Conservation (phyloP, 1,284 basidiomycete genomes). For the Puccinia novopanici region DNA sequence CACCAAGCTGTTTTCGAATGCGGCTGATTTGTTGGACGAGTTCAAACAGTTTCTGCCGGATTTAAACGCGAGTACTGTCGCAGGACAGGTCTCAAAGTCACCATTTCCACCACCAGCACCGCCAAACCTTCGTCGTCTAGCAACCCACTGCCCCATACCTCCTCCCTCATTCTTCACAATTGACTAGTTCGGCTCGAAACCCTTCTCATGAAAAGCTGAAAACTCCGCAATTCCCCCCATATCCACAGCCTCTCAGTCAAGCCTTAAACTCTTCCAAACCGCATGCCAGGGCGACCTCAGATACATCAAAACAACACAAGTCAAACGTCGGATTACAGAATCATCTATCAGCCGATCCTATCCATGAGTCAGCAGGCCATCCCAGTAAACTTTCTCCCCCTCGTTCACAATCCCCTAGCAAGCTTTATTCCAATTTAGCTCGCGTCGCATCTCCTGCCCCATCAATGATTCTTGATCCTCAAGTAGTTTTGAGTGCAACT, state of each 20-base stretch:
- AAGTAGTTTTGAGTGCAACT: slow-evolving; percentile 30
- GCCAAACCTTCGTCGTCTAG: slow-evolving; percentile 10
- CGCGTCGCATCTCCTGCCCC: slow-evolving; percentile 20
- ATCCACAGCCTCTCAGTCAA: slow-evolving; percentile 8
- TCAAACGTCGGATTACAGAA: background rate
- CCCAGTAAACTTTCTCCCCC: slow-evolving; percentile 2
- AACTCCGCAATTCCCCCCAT: background rate
- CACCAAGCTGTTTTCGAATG: slow-evolving; percentile 41
- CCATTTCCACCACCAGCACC: slow-evolving; percentile 22
- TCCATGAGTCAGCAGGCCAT: slow-evolving; percentile 2
- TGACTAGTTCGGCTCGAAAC: slow-evolving; percentile 8
- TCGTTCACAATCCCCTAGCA: slow-evolving; percentile 17
- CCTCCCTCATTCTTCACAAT: slow-evolving; percentile 21
- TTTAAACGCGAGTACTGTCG: slow-evolving; percentile 22
- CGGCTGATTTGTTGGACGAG: slow-evolving; percentile 44
- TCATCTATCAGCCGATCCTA: slow-evolving; percentile 22
- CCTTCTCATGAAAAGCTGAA: slow-evolving; percentile 12
- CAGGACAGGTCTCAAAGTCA: background rate
- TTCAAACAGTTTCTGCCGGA: slow-evolving; percentile 51
- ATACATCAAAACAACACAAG: slow-evolving; percentile 6
- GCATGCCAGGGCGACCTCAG: background rate
- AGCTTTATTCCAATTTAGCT: slow-evolving; percentile 6
- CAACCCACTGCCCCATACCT: slow-evolving; percentile 4
- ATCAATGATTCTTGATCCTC: slow-evolving; percentile 30
- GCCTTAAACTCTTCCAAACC: slow-evolving; percentile 1